These are phyloP conservation scores for Neurospora sp. DNA, from an alignment of 495 filamentous ascomycete genomes.

Conservation along the genomic window DNA sequence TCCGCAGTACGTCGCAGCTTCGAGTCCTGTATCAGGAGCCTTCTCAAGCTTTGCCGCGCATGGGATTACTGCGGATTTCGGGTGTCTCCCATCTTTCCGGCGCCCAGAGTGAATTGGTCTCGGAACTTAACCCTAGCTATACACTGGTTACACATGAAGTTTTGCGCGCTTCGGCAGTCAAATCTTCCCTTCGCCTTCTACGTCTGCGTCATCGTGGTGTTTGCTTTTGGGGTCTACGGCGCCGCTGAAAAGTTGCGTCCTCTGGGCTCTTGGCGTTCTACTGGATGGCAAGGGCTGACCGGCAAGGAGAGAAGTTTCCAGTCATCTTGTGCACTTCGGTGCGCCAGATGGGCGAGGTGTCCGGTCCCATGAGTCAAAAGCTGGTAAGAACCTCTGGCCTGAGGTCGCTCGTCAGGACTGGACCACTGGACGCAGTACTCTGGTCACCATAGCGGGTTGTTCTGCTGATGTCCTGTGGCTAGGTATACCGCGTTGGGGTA, in stretches of 20 bases:
- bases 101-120: slow-evolving; percentile 43
- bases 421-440: slow-evolving; percentile 50
- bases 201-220: slow-evolving; percentile 11
- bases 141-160: slow-evolving; percentile 40
- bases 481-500: slow-evolving; percentile 23
- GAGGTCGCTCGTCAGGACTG: slow-evolving; percentile 53
- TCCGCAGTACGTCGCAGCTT: slow-evolving; percentile 29
- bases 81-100: slow-evolving; percentile 7
- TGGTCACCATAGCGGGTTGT: slow-evolving; percentile 41
- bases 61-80: slow-evolving; percentile 18
- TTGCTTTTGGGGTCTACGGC: neutral
- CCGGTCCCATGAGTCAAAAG: slow-evolving; percentile 48
- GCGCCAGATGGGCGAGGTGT: slow-evolving; percentile 22
- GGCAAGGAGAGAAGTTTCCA: slow-evolving; percentile 31
- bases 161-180: slow-evolving; percentile 35
- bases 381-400: slow-evolving; percentile 50
- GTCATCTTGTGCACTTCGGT: slow-evolving; percentile 22
- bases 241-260: slow-evolving; percentile 35
- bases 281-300: slow-evolving; percentile 24
- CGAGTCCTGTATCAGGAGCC: slow-evolving; percentile 28
- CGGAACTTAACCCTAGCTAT: slow-evolving; percentile 76
- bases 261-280: slow-evolving; percentile 5
- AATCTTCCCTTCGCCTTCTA: slow-evolving; percentile 27
- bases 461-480: slow-evolving; percentile 28
- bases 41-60: slow-evolving; percentile 24